A percentile compares a stretch with the other conserved stretches of the same genome.
phyloP scores from a whole-genome alignment of 176 grass and related monocot genomes.

The Pharus latifolius region DNA sequence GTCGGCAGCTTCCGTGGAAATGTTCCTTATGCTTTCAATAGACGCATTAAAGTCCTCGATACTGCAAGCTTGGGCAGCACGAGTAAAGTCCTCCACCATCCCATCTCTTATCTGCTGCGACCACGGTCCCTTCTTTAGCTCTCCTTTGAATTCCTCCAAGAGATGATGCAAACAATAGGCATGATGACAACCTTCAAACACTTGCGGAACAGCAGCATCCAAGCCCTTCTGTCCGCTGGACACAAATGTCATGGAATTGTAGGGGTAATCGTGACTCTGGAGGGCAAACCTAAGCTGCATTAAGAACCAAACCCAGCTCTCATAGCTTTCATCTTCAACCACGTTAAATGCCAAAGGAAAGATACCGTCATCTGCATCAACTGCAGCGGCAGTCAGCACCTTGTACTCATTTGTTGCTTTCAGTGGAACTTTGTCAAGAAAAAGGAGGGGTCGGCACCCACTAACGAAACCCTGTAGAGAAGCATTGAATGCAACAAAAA shows the following conservation, averaged over 20 bases:
- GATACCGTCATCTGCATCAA: slow-evolving; percentile 78
- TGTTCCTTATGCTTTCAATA: slow-evolving; percentile 79
- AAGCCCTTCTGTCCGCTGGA: slow-evolving; percentile 84
- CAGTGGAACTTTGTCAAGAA: slow-evolving; percentile 90
- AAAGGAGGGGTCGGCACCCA: slow-evolving; percentile 82
- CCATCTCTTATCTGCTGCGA: slow-evolving; percentile 71
- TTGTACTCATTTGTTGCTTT: slow-evolving; percentile 88
- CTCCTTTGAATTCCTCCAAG: slow-evolving; percentile 86
- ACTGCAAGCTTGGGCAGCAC: slow-evolving; percentile 72
- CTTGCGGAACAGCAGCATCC: slow-evolving; percentile 81
- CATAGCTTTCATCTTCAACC: slow-evolving; percentile 88
- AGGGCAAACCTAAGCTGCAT: slow-evolving; percentile 81
- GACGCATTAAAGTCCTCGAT: slow-evolving; percentile 89
- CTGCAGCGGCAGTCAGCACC: slow-evolving; percentile 71
- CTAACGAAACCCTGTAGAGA: slow-evolving; percentile 77
- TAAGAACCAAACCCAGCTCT: slow-evolving; percentile 95
- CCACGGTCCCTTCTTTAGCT: slow-evolving; percentile 74
- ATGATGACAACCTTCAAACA: slow-evolving; percentile 70
- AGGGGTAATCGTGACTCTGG: slow-evolving; percentile 34
- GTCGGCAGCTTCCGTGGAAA: slow-evolving; percentile 78
- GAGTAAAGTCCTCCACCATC: slow-evolving; percentile 86
- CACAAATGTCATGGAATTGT: slow-evolving; percentile 61
- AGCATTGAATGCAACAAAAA: slow-evolving; percentile 95
- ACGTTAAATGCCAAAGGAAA: slow-evolving; percentile 94
- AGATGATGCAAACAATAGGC: slow-evolving; percentile 86